Conservation (phyloP, 768 basidiomycete species). For the Russula dissimulans region DNA sequence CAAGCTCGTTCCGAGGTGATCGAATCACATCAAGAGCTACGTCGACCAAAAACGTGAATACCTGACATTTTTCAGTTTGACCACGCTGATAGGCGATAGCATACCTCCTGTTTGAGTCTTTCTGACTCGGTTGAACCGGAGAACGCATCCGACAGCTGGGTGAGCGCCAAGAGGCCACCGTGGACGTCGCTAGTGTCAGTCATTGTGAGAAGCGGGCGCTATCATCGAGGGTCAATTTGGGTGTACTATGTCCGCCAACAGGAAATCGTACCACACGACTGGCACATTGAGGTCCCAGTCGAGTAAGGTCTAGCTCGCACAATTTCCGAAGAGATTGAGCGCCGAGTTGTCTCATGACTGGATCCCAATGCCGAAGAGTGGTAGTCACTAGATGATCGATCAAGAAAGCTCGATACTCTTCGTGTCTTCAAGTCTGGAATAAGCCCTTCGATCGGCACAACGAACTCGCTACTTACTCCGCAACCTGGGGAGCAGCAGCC, state of each 20-base stretch:
- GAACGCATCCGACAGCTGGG: conserved; percentile 62
- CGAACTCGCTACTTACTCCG: conserved; percentile 48
- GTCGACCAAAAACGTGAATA: conserved; percentile 48
- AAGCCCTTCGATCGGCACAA: background rate
- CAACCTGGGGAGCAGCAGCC: conserved; percentile 78
- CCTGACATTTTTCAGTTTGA: conserved; percentile 33
- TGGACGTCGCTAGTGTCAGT: conserved; percentile 67
- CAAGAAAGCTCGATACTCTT: conserved; percentile 61
- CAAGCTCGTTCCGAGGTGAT: conserved; percentile 58
- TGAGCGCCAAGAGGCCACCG: conserved; percentile 67
- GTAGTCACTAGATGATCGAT: conserved; percentile 66
- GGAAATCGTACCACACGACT: conserved; percentile 41
- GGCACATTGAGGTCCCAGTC: conserved; percentile 42
- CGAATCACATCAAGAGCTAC: conserved; percentile 53
- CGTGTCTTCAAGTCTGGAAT: conserved; percentile 44
- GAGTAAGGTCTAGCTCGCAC: conserved; percentile 48
- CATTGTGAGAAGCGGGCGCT: conserved; percentile 53
- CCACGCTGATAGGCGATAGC: conserved; percentile 1
- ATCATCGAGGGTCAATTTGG: background rate
- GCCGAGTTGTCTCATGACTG: conserved; percentile 65
- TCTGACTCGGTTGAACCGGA: conserved; percentile 23
- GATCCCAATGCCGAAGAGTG: conserved; percentile 85
- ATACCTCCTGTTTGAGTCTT: conserved; percentile 35
- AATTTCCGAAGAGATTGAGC: conserved; percentile 66
- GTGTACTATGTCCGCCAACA: conserved; percentile 17